Conservation (phyloP, 257 asterid species). For the Ballota nigra region DNA sequence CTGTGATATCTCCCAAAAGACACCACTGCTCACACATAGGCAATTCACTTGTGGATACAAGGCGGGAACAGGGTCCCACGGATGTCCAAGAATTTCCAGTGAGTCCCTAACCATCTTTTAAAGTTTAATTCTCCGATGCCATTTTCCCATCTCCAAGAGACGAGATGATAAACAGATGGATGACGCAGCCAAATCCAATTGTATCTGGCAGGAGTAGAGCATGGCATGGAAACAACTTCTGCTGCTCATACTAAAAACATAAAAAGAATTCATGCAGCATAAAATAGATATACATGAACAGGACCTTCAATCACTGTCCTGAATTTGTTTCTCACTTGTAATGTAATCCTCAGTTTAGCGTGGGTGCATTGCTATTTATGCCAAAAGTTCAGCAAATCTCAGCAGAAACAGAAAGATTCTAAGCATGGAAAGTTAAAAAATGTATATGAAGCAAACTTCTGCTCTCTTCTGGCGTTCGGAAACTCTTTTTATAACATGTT, state of each 20-base stretch:
- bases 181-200: slow-evolving; percentile 7
- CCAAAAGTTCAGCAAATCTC: too few relatives aligned
- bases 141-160: neutral
- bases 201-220: neutral
- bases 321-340: neutral
- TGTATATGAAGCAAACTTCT: neutral
- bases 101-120: too few relatives aligned
- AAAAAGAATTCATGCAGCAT: too few relatives aligned
- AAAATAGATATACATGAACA: neutral
- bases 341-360: neutral
- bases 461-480: neutral
- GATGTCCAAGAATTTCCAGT: neutral
- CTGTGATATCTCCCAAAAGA: neutral
- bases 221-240: neutral
- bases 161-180: neutral
- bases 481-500: neutral
- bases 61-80: neutral
- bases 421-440: neutral
- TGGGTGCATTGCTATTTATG: neutral
- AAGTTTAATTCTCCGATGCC: too few relatives aligned
- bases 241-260: neutral
- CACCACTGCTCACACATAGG: neutral
- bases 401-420: too few relatives aligned
- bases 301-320: neutral
- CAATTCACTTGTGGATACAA: neutral